phyloP scores from a whole-genome alignment of 192 early-diverging fungal species.

The Geranomyces michiganensis region DNA sequence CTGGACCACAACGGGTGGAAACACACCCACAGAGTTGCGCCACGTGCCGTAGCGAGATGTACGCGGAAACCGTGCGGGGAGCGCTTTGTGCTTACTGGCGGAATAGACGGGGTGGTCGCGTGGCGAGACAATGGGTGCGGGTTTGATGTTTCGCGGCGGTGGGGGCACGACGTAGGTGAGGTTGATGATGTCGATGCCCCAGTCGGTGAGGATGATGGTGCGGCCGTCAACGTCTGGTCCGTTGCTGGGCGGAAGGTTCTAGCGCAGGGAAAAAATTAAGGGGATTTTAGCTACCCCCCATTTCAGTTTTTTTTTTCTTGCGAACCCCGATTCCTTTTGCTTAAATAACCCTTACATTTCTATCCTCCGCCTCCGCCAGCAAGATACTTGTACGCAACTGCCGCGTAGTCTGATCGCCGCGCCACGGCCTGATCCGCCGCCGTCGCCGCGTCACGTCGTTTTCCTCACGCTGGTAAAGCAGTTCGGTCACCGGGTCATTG shows the following conservation, averaged over 20 bases:
- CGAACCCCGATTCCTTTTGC: no score
- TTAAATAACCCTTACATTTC: no score
- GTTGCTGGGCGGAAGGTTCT: slow-evolving; percentile 9
- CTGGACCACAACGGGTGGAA: slow-evolving; percentile 12
- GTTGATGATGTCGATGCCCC: slow-evolving; percentile 55
- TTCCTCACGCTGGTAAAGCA: slow-evolving; percentile 47
- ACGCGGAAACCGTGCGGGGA: slow-evolving; percentile 34
- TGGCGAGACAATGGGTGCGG: slow-evolving; percentile 44
- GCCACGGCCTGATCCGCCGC: slow-evolving; percentile 29
- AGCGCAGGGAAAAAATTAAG: neutral
- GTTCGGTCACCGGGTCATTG: slow-evolving; percentile 47
- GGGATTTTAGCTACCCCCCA: no score
- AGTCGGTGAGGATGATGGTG: slow-evolving; percentile 55
- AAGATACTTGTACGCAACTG: neutral
- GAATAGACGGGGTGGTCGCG: slow-evolving; percentile 44
- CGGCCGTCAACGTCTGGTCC: slow-evolving; percentile 25
- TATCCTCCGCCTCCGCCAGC: no score
- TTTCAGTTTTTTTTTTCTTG: no score
- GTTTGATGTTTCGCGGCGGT: slow-evolving; percentile 44
- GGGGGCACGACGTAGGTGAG: slow-evolving; percentile 16
- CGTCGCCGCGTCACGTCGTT: slow-evolving; percentile 15
- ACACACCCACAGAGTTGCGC: slow-evolving; percentile 37
- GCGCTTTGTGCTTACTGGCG: slow-evolving; percentile 39
- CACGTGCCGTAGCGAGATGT: slow-evolving; percentile 42
- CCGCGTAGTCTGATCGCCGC: neutral